Percentiles rank a stretch among this genome's conserved stretches.
phyloP scores from a whole-genome alignment of 495 filamentous ascomycete genomes.

The Aspergillus steynii region DNA sequence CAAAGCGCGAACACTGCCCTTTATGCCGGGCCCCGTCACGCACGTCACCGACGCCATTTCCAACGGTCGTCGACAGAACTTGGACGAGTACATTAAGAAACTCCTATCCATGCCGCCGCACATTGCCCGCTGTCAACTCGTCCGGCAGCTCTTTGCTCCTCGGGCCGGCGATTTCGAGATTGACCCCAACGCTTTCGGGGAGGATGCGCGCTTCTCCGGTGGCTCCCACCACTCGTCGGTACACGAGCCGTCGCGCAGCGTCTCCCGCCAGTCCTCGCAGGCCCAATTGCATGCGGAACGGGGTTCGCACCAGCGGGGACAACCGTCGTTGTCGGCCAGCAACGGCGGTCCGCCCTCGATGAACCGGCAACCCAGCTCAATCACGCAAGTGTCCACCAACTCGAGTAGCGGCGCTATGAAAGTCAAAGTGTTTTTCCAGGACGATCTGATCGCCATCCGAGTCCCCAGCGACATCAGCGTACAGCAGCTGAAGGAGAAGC shows the following conservation, averaged over 20 bases:
- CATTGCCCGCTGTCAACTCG: constrained; percentile 77
- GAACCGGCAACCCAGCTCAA: constrained; percentile 70
- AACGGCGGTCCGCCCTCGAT: constrained; percentile 55
- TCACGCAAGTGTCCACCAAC: constrained; percentile 65
- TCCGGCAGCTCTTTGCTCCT: constrained; percentile 87
- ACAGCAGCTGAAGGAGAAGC: constrained; percentile 76
- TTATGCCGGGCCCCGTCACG: constrained; percentile 97
- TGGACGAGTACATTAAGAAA: constrained; percentile 94
- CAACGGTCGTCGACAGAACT: constrained; percentile 83
- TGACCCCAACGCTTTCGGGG: constrained; percentile 63
- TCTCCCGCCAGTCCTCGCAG: constrained; percentile 74
- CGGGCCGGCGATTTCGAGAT: constrained; percentile 91
- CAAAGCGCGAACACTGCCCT: constrained; percentile 81
- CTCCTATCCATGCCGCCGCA: constrained; percentile 79
- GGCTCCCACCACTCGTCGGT: constrained; percentile 72
- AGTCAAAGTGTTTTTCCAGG: constrained; percentile 90
- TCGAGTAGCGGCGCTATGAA: constrained; percentile 65
- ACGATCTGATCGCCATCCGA: constrained; percentile 87
- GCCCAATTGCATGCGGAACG: constrained; percentile 68
- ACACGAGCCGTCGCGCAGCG: constrained; percentile 49
- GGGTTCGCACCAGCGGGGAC: constrained; percentile 59
- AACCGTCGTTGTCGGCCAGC: constrained; percentile 39
- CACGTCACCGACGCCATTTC: constrained; percentile 98
- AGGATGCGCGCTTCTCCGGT: constrained; percentile 68
- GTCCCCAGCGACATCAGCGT: constrained; percentile 79